Evolutionary conservation across 116 monocot species (phyloP), one percentile per base, ranked within the genome.

Genomic region (Dioscorea cayenensis): DNA sequence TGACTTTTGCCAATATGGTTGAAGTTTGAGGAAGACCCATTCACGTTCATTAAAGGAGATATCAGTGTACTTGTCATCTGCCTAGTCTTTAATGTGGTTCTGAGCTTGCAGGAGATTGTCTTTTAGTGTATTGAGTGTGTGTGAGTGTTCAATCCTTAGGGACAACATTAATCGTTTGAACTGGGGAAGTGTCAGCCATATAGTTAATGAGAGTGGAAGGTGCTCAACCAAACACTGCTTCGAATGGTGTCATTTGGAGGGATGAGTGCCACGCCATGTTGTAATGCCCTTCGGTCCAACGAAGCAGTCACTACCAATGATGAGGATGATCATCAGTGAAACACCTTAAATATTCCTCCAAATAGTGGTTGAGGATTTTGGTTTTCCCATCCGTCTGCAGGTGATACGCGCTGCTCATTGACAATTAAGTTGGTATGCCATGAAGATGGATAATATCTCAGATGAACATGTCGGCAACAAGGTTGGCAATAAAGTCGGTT

Each of bases 381-480:
- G 65, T 20, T 21, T 65, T 36, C 0, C 36, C 69, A 62, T 76
- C 76, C 22, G 43, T 61, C 19, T 68, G 63, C 7, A 62, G 68
- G 20, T 76, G 69, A 23, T 69, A 76, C 9, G 69, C 14, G 3
- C 43, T 36, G n/a, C 69, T 69, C 21, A 27, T 38, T 14, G 0
- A 2, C 28, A 69, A 48, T 28, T 20, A 7, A 37, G 7, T 37
- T n/a, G n/a, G n/a, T n/a, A n/a, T n/a, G n/a, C n/a, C n/a, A n/a
- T n/a, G n/a, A n/a, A n/a, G n/a, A n/a, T n/a, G n/a, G n/a, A n/a
- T n/a, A n/a, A n/a, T n/a, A n/a, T n/a, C n/a, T n/a, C n/a, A n/a
- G n/a, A n/a, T n/a, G n/a, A n/a, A n/a, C n/a, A n/a, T n/a, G n/a
- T n/a, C n/a, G n/a, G n/a, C n/a, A n/a, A n/a, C n/a, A n/a, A n/a